phyloP scores from a whole-genome alignment of 2,329 filamentous ascomycete genomes.

The Colletotrichum orbiculare region DNA sequence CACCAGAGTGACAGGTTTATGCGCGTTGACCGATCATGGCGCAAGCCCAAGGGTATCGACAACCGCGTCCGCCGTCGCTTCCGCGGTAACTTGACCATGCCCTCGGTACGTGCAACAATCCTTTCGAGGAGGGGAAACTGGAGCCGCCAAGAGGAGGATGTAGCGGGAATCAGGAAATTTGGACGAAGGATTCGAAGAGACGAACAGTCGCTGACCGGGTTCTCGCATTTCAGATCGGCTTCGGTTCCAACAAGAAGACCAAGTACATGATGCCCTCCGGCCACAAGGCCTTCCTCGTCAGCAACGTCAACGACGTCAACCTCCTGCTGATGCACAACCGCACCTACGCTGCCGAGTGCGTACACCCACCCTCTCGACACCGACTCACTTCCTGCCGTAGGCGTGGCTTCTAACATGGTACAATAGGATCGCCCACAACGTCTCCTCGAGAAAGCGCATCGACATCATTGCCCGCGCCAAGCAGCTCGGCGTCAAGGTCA shows the following conservation, averaged over 20 bases:
- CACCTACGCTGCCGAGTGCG: conserved; percentile 98
- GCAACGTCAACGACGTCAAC: conserved; percentile 95
- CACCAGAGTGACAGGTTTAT: conserved; percentile 99
- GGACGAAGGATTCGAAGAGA: not conserved
- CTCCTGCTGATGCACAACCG: conserved; percentile 99
- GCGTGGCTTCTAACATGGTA: conserved; percentile 38
- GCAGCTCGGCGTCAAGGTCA: conserved; percentile 99
- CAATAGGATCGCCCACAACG: conserved; percentile 91
- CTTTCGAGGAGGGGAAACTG: not conserved
- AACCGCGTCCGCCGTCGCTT: conserved; percentile 97
- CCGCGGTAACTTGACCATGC: conserved; percentile 95
- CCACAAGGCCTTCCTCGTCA: conserved; percentile 99
- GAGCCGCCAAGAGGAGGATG: conserved; percentile 30
- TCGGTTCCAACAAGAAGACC: conserved; percentile 99
- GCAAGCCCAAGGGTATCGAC: conserved; percentile 99
- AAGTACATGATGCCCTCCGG: conserved; percentile 98
- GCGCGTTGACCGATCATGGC: conserved; percentile 90
- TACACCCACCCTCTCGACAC: conserved; percentile 42
- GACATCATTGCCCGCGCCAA: conserved; percentile 98
- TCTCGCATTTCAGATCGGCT: conserved; percentile 80
- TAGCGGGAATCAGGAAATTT: not conserved
- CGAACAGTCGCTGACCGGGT: conserved; percentile 22
- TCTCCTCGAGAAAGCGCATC: conserved; percentile 98
- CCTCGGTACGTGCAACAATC: conserved; percentile 79
- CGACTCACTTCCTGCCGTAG: not conserved